Evolutionary conservation across 2,329 filamentous ascomycete genomes (phyloP).

Genomic region (Colletotrichum plurivorum): DNA sequence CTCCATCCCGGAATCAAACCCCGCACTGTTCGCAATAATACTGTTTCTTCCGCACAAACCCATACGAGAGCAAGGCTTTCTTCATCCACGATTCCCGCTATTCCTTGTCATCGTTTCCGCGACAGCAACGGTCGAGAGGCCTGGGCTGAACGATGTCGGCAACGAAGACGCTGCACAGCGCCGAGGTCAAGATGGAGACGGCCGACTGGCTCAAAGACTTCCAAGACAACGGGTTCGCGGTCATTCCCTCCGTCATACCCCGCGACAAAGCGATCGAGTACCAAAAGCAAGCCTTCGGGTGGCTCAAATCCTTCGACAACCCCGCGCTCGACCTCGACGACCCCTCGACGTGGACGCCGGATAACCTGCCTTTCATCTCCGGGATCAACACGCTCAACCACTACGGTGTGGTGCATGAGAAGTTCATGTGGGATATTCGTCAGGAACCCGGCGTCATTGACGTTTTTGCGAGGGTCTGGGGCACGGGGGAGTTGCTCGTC

Average conservation of each 20-base stretch:
- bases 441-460: constrained; percentile 55
- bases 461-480: constrained; percentile 56
- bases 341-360: constrained; percentile 51
- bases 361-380: constrained; percentile 53
- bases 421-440: constrained; percentile 56
- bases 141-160: not conserved
- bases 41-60: too few species aligned
- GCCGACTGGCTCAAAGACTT: constrained; percentile 52
- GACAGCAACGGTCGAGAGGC: too few species aligned
- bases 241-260: constrained; percentile 62
- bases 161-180: not conserved
- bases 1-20: too few species aligned
- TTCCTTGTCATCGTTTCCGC: too few species aligned
- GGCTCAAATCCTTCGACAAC: constrained; percentile 43
- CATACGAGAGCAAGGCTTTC: too few species aligned
- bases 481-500: constrained; percentile 57
- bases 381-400: constrained; percentile 39
- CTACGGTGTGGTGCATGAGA: constrained; percentile 55
- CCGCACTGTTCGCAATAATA: too few species aligned
- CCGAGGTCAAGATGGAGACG: not conserved
- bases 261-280: constrained; percentile 55
- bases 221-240: constrained; percentile 55
- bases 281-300: constrained; percentile 45
- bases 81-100: too few species aligned
- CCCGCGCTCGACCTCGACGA: constrained; percentile 44